Percentiles rank a stretch among this genome's conserved stretches.
Evolutionary conservation across 2,329 filamentous ascomycete species (phyloP).

Genomic region (Calonectria naviculata): DNA sequence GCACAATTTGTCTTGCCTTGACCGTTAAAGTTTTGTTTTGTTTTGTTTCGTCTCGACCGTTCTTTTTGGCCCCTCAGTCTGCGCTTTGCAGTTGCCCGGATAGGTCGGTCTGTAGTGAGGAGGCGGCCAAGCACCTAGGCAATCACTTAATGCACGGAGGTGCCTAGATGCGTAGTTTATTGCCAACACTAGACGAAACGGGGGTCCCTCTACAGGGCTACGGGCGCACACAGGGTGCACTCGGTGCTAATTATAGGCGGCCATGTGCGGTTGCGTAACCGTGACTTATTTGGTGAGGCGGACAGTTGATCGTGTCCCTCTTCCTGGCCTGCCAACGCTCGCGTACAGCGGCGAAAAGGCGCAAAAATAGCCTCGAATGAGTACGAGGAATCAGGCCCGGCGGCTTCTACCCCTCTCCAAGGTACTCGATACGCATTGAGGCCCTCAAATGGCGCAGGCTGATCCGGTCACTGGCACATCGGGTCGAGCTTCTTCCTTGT

Average conservation of each 20-base stretch:
- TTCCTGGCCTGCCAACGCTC: background rate
- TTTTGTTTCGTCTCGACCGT: background rate
- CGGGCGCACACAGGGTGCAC: background rate
- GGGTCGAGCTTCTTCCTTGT: constrained; percentile 33
- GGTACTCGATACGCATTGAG: background rate
- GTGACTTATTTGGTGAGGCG: background rate
- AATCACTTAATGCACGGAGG: background rate
- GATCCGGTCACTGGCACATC: background rate
- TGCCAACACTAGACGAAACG: constrained; percentile 7
- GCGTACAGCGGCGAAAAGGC: constrained; percentile 13
- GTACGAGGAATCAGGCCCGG: background rate
- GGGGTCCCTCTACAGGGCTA: background rate
- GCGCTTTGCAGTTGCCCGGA: background rate
- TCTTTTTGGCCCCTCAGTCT: background rate
- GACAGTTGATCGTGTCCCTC: background rate
- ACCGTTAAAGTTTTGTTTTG: background rate
- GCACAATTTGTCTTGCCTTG: background rate
- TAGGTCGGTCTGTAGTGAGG: background rate
- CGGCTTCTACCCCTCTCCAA: background rate
- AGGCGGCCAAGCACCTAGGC: background rate
- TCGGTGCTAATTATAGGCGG: constrained; percentile 11
- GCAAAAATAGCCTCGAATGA: background rate
- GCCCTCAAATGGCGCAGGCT: constrained; percentile 5
- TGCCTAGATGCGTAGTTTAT: constrained; percentile 13
- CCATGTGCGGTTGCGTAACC: background rate